Base-by-base conservation (phyloP, 208 protist genomes). In the Histomonas meleagridis region DNA sequence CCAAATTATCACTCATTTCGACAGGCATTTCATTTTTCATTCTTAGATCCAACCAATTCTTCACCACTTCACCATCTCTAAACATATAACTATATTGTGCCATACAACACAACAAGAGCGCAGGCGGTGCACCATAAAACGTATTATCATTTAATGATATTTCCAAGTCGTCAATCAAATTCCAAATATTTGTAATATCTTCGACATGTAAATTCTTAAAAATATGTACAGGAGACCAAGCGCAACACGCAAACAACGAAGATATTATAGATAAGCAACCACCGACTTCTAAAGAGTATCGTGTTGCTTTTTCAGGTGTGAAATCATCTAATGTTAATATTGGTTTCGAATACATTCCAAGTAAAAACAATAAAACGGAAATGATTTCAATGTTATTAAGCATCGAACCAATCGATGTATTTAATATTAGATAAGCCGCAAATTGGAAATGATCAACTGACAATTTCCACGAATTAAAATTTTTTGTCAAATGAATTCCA, bases 391-490 rank as follows among this genome's bases (percentile, higher is more conserved):
- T 46, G 32, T 86, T 46, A 55, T 46, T 86, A 40, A 86, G n/a
- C 12, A 40, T 9, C 38, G 51, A 55, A 16, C 43, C 76, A 46
- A 86, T 57, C 12, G 40, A 14, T 86, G 76, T 86, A 26, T 43
- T 51, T 3, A 86, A 21, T 1, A 86, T 18, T 9, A 86, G 0
- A 16, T 57, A 86, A 53, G 76, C 46, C 10, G 76, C 76, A 46
- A 51, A 86, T 48, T 86, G 76, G 46, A 86, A 86, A 55, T 86
- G 40, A 38, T 86, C 76, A 51, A 86, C 76, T 26, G 76, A 40
- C 26, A 86, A 55, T 38, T n/a, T 51, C 76, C 76, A 86, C n/a
- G 23, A 43, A 43, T 32, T 43, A 46, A 86, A 86, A 2, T 12
- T 18, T 4, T 51, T 3, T 0, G 76, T 40, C 21, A 46, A 46